phyloP scores from a whole-genome alignment of 1,139 yeast genomes.

The Pneumocystis sp. region DNA sequence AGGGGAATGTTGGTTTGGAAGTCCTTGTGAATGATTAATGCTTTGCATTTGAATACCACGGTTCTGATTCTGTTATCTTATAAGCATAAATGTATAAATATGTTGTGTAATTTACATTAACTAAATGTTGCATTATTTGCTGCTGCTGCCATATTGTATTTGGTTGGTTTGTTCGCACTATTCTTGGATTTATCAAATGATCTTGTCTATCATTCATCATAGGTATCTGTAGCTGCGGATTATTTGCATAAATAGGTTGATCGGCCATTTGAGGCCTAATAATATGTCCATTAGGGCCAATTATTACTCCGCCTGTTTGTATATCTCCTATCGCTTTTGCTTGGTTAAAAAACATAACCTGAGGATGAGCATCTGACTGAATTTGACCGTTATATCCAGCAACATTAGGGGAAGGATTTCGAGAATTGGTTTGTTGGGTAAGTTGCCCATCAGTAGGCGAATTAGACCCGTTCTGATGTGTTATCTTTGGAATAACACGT shows the following conservation, averaged over 20 bases:
- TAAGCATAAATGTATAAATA: background rate
- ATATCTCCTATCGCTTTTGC: background rate
- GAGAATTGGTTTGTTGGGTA: slow-evolving; percentile 26
- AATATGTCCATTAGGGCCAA: slow-evolving; percentile 10
- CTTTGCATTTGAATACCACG: background rate
- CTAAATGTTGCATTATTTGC: slow-evolving; percentile 1
- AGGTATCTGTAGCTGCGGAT: slow-evolving; percentile 9
- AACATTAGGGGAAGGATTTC: slow-evolving; percentile 10
- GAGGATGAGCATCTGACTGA: slow-evolving; percentile 6
- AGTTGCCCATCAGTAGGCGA: slow-evolving; percentile 58
- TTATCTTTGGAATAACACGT: slow-evolving; percentile 21
- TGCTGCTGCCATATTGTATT: slow-evolving; percentile 3
- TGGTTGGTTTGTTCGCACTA: background rate
- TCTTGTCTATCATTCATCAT: slow-evolving; percentile 1
- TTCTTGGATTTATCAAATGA: background rate
- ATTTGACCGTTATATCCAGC: slow-evolving; percentile 9
- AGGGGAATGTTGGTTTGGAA: background rate
- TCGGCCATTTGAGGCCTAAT: slow-evolving; percentile 9
- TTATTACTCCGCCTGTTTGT: slow-evolving; percentile 3
- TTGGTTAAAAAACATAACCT: slow-evolving; percentile 4
- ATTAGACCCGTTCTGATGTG: slow-evolving; percentile 22
- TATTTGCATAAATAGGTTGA: slow-evolving; percentile 9
- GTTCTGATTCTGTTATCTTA: background rate
- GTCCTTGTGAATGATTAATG: background rate
- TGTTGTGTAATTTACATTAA: slow-evolving; percentile 3